A percentile compares a stretch with the other conserved stretches of the same genome.
phyloP scores from a whole-genome alignment of 768 basidiomycete species.

The Suillus subluteus region DNA sequence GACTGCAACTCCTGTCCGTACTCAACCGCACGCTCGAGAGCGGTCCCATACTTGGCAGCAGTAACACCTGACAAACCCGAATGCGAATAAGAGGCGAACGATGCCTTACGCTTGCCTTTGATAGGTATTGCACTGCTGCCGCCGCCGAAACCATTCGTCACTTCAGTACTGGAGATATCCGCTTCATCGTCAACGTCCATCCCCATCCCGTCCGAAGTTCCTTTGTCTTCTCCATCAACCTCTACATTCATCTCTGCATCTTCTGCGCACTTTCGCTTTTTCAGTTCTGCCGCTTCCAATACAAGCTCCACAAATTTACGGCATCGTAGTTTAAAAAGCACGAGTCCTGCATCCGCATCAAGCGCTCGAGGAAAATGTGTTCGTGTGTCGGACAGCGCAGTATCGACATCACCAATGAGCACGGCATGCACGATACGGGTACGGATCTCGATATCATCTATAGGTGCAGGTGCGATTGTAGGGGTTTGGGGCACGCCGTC shows the following conservation, averaged over 20 bases:
- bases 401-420: slow-evolving; percentile 69
- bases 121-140: slow-evolving; percentile 31
- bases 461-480: slow-evolving; percentile 30
- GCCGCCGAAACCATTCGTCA: slow-evolving; percentile 16
- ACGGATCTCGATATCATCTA: slow-evolving; percentile 64
- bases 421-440: slow-evolving; percentile 75
- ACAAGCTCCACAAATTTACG: slow-evolving; percentile 86
- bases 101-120: slow-evolving; percentile 33
- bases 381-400: slow-evolving; percentile 59
- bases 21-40: slow-evolving; percentile 66
- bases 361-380: slow-evolving; percentile 66
- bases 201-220: slow-evolving; percentile 46
- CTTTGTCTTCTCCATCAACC: slow-evolving; percentile 42
- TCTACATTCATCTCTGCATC: slow-evolving; percentile 38
- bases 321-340: slow-evolving; percentile 83
- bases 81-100: slow-evolving; percentile 32
- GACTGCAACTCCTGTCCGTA: slow-evolving; percentile 75
- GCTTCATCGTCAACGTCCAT: slow-evolving; percentile 61
- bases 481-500: slow-evolving; percentile 31
- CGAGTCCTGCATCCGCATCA: slow-evolving; percentile 65
- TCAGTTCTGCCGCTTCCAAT: slow-evolving; percentile 68
- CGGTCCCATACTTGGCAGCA: slow-evolving; percentile 52
- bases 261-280: slow-evolving; percentile 59
- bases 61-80: slow-evolving; percentile 28
- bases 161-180: slow-evolving; percentile 16